Conservation (phyloP, 768 basidiomycete species). For the Kwoniella dendrophila region DNA sequence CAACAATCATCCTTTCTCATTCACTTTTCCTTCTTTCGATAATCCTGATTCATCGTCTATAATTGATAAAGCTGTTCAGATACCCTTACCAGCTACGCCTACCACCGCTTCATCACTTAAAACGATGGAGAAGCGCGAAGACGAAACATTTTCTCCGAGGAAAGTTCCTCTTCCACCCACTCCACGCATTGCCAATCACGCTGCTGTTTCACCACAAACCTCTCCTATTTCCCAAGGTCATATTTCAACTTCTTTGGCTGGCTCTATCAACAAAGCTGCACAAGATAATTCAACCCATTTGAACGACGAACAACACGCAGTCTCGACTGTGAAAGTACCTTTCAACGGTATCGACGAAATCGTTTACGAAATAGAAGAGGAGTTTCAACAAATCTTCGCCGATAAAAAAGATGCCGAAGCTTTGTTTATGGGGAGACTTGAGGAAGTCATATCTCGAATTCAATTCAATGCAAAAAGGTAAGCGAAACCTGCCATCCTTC, state of each 20-base stretch:
- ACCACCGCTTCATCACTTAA: background rate
- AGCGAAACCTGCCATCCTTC: background rate
- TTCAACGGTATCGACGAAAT: background rate
- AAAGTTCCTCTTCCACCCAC: background rate
- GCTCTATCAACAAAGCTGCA: rapidly evolving
- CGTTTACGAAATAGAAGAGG: background rate
- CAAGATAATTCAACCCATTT: background rate
- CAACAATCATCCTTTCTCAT: background rate
- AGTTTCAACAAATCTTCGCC: background rate
- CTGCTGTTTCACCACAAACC: background rate
- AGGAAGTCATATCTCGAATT: constrained; percentile 30
- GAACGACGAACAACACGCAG: too few relatives aligned
- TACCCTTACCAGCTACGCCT: background rate
- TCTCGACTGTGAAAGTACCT: too few relatives aligned
- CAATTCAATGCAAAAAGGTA: constrained; percentile 3
- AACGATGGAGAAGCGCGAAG: background rate
- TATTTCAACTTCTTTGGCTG: background rate
- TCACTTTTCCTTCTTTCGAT: background rate
- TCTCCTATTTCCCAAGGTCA: background rate
- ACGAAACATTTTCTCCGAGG: background rate
- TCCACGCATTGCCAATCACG: background rate
- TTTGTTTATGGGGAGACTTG: constrained; percentile 24
- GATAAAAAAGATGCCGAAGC: constrained; percentile 18
- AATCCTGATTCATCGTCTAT: background rate
- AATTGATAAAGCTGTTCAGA: background rate